Base-by-base conservation (phyloP, 768 basidiomycete species). In the Fomitopsis serialis region DNA sequence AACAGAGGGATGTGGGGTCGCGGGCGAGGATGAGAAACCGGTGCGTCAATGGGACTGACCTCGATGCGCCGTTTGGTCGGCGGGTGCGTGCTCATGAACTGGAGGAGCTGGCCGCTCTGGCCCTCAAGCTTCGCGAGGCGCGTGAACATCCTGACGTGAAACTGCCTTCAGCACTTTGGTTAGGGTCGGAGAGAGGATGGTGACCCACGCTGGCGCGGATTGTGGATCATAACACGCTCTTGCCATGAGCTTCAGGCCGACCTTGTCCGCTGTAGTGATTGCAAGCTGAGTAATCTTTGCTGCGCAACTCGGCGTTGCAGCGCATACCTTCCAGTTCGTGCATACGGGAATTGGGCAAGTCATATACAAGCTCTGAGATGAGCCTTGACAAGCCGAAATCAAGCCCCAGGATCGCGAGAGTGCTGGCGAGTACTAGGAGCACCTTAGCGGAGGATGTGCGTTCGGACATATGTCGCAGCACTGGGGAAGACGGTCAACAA, bases 221-320 rank as follows among this genome's bases (percentile, higher is more conserved):
- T 67, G 71, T 0, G 95, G 94, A 63, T 98, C 80, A 65, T 82
- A 98, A 69, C 95, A 98, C 0, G 93, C 95, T 59, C 76, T 78
- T 47, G 91, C 78, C 72, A 87, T 87, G 24, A 98, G 74, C 6
- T 78, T 77, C 44, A 98, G 67, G 8, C 96, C 95, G 48, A 98
- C 87, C 25, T 81, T 76, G 65, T 98, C 95, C 35, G 95, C 95
- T 92, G 58, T 27, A 10, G 15, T n/a, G 8, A 23, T 23, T 22
- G 34, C 15, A 15, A 35, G 34, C 8, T 35, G n/a, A n/a, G n/a
- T n/a, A n/a, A n/a, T n/a, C n/a, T n/a, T n/a, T n/a, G n/a, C n/a
- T n/a, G n/a, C n/a, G n/a, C n/a, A n/a, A n/a, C n/a, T n/a, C n/a
- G n/a, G n/a, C n/a, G n/a, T n/a, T n/a, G 29, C 29, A 32, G 11